Conservation (phyloP, 768 basidiomycete species). For the Suillus paluster region DNA sequence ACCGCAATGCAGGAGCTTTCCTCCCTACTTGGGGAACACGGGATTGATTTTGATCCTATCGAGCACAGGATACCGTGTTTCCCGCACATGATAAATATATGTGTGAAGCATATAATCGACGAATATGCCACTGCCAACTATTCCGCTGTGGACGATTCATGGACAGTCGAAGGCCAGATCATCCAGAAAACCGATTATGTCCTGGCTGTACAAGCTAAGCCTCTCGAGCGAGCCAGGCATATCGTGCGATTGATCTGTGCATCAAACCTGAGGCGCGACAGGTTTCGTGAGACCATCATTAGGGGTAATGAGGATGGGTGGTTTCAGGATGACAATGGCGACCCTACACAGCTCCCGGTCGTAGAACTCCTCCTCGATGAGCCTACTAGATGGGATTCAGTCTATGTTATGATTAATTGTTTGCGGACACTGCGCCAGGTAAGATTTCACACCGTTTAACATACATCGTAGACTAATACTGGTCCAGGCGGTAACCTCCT, state of each 20-base stretch:
- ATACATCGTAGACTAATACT: neutral
- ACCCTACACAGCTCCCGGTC: neutral
- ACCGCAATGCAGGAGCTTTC: neutral
- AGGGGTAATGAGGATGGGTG: constrained; percentile 6
- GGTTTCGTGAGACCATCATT: constrained; percentile 5
- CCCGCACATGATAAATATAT: constrained; percentile 22
- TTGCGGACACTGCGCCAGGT: constrained; percentile 7
- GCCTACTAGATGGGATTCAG: constrained; percentile 43
- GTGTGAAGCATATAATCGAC: constrained; percentile 1
- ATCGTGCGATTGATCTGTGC: neutral
- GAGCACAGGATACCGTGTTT: constrained; percentile 20
- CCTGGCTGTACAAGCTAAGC: neutral
- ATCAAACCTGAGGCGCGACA: neutral
- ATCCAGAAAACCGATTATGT: constrained; percentile 3
- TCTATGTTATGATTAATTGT: constrained; percentile 38
- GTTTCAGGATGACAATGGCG: neutral
- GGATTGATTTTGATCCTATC: constrained; percentile 13
- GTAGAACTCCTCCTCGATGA: constrained; percentile 33
- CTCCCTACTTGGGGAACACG: neutral
- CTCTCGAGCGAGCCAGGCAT: neutral
- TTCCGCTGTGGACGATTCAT: neutral
- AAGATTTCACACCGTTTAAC: neutral
- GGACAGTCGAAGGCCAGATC: constrained; percentile 2
- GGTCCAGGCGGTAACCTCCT: constrained; percentile 2
- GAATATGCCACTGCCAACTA: constrained; percentile 7